Evolutionary conservation across 202 grass and related monocot genomes (phyloP), one percentile per base, ranked within the genome.

Genomic region (Setaria viridis): DNA sequence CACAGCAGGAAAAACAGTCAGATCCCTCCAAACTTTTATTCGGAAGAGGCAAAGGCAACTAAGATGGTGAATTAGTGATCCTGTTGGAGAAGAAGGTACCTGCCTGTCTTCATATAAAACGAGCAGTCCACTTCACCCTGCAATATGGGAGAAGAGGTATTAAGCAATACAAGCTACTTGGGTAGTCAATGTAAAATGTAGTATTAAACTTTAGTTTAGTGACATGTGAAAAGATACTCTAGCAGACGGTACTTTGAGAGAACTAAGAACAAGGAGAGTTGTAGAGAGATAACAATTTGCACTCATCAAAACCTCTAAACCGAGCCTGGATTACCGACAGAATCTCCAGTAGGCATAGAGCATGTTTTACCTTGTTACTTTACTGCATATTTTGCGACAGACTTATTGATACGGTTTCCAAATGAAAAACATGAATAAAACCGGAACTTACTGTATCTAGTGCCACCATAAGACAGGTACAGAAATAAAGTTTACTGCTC

Each of bases 71-170:
- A 41, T 41, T 41, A 60, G 47, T 33, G 37, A 46, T 83, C 57
- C 39, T 76, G 41, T 16, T 83, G 9, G 25, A 76, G 67, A 59
- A 80, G 21, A 69, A 35, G 42, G 48, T 88, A 99, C 97, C 94
- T 94, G 88, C 97, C 94, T 63, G 89, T 99, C 85, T 99, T 97
- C 76, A 99, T 73, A 78, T 97, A 99, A 91, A 99, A 99, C 55
- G 94, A 82, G 47, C 97, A 99, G 91, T 99, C 94, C 66, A 62
- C 65, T 93, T 97, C 92, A 76, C 88, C 94, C 97, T 99, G 80
- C 66, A 93, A 83, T 82, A 84, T 20, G 83, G 72, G 58, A 62
- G 37, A 80, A 82, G 62, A 85, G 12, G 50, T 73, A 51, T 73
- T 67, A 19, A 74, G 62, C 49, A 82, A 88, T 19, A 88, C 17